Conservation (phyloP, 306 rosid genomes). For the Trifolium fragiferum region DNA sequence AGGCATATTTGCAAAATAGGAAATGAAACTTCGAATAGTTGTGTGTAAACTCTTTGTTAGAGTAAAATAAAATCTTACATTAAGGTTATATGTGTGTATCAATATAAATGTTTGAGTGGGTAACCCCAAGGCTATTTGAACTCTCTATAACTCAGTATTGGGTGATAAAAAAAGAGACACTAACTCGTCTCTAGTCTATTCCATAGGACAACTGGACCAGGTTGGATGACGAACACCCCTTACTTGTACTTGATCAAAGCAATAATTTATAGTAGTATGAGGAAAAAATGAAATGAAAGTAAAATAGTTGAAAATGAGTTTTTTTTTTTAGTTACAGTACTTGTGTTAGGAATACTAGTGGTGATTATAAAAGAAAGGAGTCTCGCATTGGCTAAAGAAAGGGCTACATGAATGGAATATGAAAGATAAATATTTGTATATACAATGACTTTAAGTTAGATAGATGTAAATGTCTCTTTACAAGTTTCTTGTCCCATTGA, state of each 20-base stretch:
- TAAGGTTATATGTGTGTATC: neutral
- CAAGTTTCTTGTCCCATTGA: neutral
- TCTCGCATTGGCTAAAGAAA: neutral
- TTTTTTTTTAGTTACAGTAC: neutral
- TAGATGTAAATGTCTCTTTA: neutral
- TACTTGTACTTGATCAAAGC: neutral
- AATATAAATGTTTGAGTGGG: neutral
- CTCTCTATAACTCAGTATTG: neutral
- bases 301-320: neutral
- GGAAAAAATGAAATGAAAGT: neutral
- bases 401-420: neutral
- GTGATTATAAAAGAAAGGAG: neutral
- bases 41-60: neutral
- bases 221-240: neutral
- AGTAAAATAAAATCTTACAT: neutral
- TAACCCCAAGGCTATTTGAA: neutral
- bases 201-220: neutral
- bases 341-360: neutral
- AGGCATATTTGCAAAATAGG: neutral
- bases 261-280: neutral
- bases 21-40: neutral
- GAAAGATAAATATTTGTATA: neutral
- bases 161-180: neutral
- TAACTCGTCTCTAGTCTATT: neutral
- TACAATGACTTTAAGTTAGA: neutral